Evolutionary conservation across 2,329 filamentous ascomycete species (phyloP).

Genomic region (Fusarium longipes): DNA sequence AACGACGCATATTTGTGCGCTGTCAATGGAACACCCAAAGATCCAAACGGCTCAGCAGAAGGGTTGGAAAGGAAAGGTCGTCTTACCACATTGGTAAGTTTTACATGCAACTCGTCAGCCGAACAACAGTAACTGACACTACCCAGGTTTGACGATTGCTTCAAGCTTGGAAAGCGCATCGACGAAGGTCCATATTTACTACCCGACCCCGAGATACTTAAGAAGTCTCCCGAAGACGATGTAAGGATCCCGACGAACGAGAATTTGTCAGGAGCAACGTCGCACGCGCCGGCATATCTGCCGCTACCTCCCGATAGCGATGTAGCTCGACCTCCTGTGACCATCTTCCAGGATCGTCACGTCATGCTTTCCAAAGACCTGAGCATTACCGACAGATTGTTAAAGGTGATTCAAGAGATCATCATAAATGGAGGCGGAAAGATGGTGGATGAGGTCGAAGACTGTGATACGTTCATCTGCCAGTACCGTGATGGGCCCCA

Average conservation of each 20-base stretch:
- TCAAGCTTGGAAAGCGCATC: conserved; percentile 91
- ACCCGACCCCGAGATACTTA: conserved; percentile 87
- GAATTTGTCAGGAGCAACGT: conserved; percentile 75
- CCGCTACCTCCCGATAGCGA: conserved; percentile 57
- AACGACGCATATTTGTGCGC: conserved; percentile 89
- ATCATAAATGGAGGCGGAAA: conserved; percentile 77
- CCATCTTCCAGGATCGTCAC: conserved; percentile 81
- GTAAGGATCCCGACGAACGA: conserved; percentile 67
- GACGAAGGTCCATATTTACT: conserved; percentile 87
- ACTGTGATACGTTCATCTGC: conserved; percentile 87
- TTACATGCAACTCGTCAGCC: not conserved
- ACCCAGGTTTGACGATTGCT: conserved; percentile 91
- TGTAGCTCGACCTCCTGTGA: conserved; percentile 64
- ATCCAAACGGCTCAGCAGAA: conserved; percentile 72
- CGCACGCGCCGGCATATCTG: conserved; percentile 57
- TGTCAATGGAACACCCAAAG: conserved; percentile 79
- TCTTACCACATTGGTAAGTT: conserved; percentile 88
- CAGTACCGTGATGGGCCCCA: conserved; percentile 85
- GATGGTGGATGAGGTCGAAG: conserved; percentile 71
- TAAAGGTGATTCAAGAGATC: conserved; percentile 74
- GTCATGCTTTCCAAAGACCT: conserved; percentile 83
- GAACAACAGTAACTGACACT: not conserved
- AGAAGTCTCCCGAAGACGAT: conserved; percentile 64
- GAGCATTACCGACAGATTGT: conserved; percentile 73
- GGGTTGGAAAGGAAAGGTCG: conserved; percentile 79